Conservation (phyloP, 2,329 filamentous ascomycete species). For the Colletotrichum theobromicola region DNA sequence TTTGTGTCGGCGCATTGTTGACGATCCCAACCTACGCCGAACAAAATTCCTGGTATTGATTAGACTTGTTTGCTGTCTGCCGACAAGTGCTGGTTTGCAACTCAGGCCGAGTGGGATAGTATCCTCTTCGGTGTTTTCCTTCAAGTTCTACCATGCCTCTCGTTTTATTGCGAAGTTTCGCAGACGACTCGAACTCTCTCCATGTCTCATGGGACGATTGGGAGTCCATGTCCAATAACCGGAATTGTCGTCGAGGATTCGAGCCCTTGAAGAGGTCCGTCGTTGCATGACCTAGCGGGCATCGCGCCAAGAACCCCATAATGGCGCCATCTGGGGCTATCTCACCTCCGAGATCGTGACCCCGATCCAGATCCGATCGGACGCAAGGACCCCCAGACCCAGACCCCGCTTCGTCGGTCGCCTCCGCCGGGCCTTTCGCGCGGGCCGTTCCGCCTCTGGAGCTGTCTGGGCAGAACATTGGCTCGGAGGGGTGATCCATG, state of each 20-base stretch:
- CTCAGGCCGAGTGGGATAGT: background rate
- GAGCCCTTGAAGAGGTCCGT: background rate
- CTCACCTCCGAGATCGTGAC: background rate
- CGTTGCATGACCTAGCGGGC: background rate
- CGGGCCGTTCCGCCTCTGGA: conserved; percentile 5
- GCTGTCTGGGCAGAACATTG: background rate
- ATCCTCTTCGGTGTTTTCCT: background rate
- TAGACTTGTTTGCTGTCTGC: accelerated
- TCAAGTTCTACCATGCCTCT: background rate
- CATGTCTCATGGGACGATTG: background rate
- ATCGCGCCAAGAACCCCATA: conserved; percentile 9
- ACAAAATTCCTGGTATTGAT: background rate
- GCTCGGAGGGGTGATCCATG: background rate
- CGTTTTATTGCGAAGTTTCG: background rate
- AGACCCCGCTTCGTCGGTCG: background rate
- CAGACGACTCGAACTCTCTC: background rate
- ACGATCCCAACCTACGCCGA: background rate
- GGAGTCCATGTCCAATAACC: background rate
- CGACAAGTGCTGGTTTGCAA: background rate
- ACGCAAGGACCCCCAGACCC: background rate
- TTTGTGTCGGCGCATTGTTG: background rate
- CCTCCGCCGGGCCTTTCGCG: background rate
- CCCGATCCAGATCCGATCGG: conserved; percentile 5
- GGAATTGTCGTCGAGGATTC: background rate
- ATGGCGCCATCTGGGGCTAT: conserved; percentile 14